Evolutionary conservation across 2,329 filamentous ascomycete species (phyloP), one percentile per base, ranked within the genome.

Genomic region (Diaporthe ampelina): DNA sequence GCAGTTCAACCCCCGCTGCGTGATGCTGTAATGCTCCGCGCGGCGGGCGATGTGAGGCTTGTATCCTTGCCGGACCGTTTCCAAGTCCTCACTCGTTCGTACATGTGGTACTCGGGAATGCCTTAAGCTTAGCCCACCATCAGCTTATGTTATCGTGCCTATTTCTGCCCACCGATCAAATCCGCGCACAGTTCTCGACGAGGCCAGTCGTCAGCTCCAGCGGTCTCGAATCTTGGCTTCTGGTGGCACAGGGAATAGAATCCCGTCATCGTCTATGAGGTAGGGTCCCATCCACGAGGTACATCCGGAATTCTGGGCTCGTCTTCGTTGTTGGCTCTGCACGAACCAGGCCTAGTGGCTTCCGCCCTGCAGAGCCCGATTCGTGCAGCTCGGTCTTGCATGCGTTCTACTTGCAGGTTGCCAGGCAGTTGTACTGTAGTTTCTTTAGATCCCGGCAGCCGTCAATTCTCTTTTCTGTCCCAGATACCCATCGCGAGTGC

Each of bases 381-480:
- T 54, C 26, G 50, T 48, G 26, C 45, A n/a, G 48, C 40, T 71
- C 57, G 50, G 57, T 37, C 54, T 40, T 35, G 29, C 59, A 68
- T 74, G 68, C 68, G 63, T 40, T 37, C 43, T 40, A 61, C 56
- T 63, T 75, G 74, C 74, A 71, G 67, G 73, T 37, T 48, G 63
- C 56, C 48, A 63, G 24, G 45, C 40, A 50, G 45, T 63, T 72
- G 57, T 37, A 24, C 45, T 71, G 24, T 50, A 56, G 59, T 45
- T 54, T 50, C 58, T 3, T 48, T 69, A 29, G 19, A 68, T 67
- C 10, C 68, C 29, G 68, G 59, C 37, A 63, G 40, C 54, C 35
- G 58, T 68, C 24, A 37, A 32, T 43, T 67, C n/a, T 67, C 71
- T 71, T 54, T 72, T 59, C 69, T 58, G 40, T 45, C n/a, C 54